Evolutionary conservation across 2,329 filamentous ascomycete genomes (phyloP).

Genomic region (Aureobasidium sp.): DNA sequence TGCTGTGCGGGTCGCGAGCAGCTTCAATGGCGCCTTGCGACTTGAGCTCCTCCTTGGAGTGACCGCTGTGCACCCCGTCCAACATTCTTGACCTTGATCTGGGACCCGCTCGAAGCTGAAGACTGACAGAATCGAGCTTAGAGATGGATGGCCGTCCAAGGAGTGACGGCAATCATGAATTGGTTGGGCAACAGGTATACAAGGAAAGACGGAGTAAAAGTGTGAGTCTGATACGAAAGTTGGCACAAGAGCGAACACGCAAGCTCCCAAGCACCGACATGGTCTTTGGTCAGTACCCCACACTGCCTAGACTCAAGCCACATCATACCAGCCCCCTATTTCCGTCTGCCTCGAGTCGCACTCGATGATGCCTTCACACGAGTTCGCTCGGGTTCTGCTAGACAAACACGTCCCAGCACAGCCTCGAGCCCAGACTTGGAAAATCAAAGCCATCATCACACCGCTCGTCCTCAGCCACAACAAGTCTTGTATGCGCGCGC

Average conservation of each 20-base stretch:
- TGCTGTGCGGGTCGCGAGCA: conserved; percentile 62
- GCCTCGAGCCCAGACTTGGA: neutral
- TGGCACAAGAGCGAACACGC: neutral
- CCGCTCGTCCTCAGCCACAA: neutral
- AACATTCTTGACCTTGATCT: neutral
- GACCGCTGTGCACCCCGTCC: conserved; percentile 25
- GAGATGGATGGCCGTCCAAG: neutral
- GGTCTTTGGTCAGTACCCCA: neutral
- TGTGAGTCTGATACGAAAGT: neutral
- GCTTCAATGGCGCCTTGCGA: conserved; percentile 73
- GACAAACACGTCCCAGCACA: neutral
- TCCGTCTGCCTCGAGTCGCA: neutral
- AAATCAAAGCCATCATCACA: neutral
- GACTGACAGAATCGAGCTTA: neutral
- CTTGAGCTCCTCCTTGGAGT: conserved; percentile 58
- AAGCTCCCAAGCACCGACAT: neutral
- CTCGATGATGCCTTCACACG: too few species aligned
- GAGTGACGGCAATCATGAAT: neutral
- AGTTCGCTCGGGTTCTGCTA: too few species aligned
- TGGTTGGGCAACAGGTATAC: neutral
- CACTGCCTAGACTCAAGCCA: neutral
- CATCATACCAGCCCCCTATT: neutral
- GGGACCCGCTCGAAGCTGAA: neutral
- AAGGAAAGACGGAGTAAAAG: neutral
- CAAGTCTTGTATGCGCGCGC: neutral